Base-by-base conservation (phyloP, 345 rosid genomes). In the Bruguiera sexangula region DNA sequence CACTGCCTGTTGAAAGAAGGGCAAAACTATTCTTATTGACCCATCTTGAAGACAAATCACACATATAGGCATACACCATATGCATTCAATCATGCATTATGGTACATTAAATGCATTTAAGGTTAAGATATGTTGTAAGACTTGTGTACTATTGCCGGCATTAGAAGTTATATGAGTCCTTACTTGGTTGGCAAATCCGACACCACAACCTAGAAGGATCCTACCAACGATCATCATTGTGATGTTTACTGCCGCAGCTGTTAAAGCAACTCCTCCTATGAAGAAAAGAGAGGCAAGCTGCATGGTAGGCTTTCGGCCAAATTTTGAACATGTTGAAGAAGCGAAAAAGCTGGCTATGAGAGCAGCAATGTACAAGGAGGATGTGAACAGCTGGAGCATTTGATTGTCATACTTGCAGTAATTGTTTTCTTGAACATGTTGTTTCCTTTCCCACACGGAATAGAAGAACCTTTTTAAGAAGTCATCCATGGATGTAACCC, bases 401-500 rank as follows among this genome's bases (percentile, higher is more conserved):
- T 67, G 75, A 52, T 74, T 66, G 58, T 78, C 73, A 53, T 70
- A 78, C 63, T 74, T 78, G 63, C 81, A 78, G 69, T 78, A 74
- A 60, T 78, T 78, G 66, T 78, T 58, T 60, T 78, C 79, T 6
- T 22, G 32, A 2, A 30, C 79, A 27, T 32, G 69, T 13, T 46
- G 69, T 50, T 74, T 78, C 69, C 39, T 74, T 59, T 74, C 66
- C 26, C 62, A 67, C 3, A 78, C 73, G 1, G 22, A 8, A 1
- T 60, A 55, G 61, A 78, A 78, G 70, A 78, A 78, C 53, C 63
- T 70, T 15, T 43, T 67, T 63, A 74, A 46, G 62, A 78, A 78
- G 50, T 74, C 76, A 68, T 78, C 79, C 82, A 78, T 78, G 30
- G 69, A n/a, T 8, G 79, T 74, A 34, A 78, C 78, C 10, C 78